These are phyloP conservation scores for Tylopilus orsonianus DNA, from an alignment of 1,284 basidiomycete genomes.

Conservation along the genomic window DNA sequence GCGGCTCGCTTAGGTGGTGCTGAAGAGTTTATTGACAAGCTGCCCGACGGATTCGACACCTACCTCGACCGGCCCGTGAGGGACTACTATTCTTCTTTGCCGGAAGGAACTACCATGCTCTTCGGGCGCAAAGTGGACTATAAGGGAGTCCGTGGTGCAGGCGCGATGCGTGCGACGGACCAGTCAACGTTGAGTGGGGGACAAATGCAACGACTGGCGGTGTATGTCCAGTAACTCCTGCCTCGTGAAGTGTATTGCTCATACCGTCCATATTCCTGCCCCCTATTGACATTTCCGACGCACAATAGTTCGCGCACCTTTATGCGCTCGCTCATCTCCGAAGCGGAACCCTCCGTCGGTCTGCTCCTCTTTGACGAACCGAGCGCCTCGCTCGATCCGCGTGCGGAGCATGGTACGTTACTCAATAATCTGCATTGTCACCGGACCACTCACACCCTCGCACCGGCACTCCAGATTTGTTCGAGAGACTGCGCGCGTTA, in stretches of 20 bases:
- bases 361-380: slow-evolving; percentile 78
- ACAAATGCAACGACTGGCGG: slow-evolving; percentile 74
- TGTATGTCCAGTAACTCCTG: slow-evolving; percentile 51
- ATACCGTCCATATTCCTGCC: too few species aligned
- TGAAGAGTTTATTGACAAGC: slow-evolving; percentile 54
- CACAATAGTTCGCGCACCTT: slow-evolving; percentile 67
- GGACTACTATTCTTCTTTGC: slow-evolving; percentile 64
- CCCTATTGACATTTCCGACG: too few species aligned
- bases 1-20: slow-evolving; percentile 74
- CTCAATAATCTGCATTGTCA: neutral
- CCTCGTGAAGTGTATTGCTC: neutral
- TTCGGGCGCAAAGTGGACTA: slow-evolving; percentile 64
- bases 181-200: slow-evolving; percentile 62
- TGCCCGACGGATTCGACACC: slow-evolving; percentile 67
- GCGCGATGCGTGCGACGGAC: slow-evolving; percentile 40
- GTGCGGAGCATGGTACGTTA: slow-evolving; percentile 55
- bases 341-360: slow-evolving; percentile 51
- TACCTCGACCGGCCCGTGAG: slow-evolving; percentile 69
- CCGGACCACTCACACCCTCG: neutral
- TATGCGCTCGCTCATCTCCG: slow-evolving; percentile 65
- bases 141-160: slow-evolving; percentile 44
- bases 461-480: slow-evolving; percentile 60
- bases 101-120: slow-evolving; percentile 60
- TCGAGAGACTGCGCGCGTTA: slow-evolving; percentile 56
- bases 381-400: slow-evolving; percentile 70